phyloP scores from a whole-genome alignment of 768 basidiomycete genomes.

The Dacryopinax primogenitus region DNA sequence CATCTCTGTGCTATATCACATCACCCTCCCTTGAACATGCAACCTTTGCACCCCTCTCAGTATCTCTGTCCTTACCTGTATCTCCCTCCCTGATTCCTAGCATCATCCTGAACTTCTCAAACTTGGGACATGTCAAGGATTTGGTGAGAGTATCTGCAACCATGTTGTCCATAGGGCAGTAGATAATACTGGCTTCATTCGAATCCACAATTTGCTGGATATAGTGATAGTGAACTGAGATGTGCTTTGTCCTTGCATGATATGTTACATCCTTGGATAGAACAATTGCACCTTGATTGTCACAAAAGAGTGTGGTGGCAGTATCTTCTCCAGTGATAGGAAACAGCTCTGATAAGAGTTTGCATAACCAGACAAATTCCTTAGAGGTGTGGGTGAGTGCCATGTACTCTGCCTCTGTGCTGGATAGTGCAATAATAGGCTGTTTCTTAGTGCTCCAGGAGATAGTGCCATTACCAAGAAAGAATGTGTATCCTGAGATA shows the following conservation, averaged over 20 bases:
- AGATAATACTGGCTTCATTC: not conserved
- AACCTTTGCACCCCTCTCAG: not conserved
- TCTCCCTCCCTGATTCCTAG: not conserved
- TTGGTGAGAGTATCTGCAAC: slow-evolving; percentile 9
- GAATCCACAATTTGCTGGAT: not conserved
- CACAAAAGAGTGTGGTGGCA: not conserved
- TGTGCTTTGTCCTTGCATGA: not conserved
- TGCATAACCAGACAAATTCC: not conserved
- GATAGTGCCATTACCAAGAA: slow-evolving; percentile 15
- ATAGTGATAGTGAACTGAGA: not conserved
- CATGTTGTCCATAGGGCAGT: not conserved
- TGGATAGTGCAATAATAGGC: slow-evolving; percentile 17
- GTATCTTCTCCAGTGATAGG: not conserved
- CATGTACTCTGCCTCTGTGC: slow-evolving; percentile 21
- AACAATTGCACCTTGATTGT: slow-evolving; percentile 3
- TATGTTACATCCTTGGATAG: not conserved
- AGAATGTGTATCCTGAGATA: slow-evolving; percentile 8
- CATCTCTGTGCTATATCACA: not conserved
- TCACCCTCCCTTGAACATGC: not conserved
- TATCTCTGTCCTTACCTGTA: not conserved
- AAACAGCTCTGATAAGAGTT: not conserved
- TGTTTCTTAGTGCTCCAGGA: slow-evolving; percentile 20
- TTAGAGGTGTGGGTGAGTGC: slow-evolving; percentile 8
- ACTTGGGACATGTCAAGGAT: not conserved
- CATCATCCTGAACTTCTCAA: not conserved